Evolutionary conservation across 345 rosid genomes (phyloP).

Genomic region (Linum lewisii): DNA sequence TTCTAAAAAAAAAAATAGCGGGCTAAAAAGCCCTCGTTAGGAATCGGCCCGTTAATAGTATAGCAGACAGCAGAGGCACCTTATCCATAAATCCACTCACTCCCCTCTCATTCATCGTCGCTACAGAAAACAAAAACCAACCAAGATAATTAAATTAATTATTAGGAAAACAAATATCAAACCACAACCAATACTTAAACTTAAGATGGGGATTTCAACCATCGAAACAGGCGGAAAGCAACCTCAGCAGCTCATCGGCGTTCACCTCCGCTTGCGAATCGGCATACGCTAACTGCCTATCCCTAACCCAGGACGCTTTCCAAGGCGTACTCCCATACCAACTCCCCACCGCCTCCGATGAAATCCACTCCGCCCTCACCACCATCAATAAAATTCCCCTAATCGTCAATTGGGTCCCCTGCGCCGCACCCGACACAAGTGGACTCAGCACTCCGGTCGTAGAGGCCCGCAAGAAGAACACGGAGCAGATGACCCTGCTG

Average conservation of each 20-base stretch:
- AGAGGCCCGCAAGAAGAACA: neutral
- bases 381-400: slow-evolving; percentile 29
- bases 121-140: no score
- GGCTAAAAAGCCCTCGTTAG: no score
- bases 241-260: slow-evolving; percentile 33
- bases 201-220: slow-evolving; percentile 55
- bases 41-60: no score
- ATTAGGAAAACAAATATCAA: no score
- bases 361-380: slow-evolving; percentile 43
- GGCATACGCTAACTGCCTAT: slow-evolving; percentile 51
- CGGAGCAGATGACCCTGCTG: neutral
- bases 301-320: slow-evolving; percentile 66
- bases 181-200: no score
- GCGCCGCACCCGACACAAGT: slow-evolving; percentile 57
- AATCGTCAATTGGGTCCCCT: slow-evolving; percentile 50
- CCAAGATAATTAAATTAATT: no score
- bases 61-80: no score
- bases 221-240: slow-evolving; percentile 43
- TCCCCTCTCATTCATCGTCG: no score
- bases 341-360: slow-evolving; percentile 52
- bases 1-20: no score
- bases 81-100: no score
- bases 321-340: slow-evolving; percentile 68
- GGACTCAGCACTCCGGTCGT: slow-evolving; percentile 54
- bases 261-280: slow-evolving; percentile 59